Conservation (phyloP, 2,329 filamentous ascomycete species). For the Tolypocladium inflatum region DNA sequence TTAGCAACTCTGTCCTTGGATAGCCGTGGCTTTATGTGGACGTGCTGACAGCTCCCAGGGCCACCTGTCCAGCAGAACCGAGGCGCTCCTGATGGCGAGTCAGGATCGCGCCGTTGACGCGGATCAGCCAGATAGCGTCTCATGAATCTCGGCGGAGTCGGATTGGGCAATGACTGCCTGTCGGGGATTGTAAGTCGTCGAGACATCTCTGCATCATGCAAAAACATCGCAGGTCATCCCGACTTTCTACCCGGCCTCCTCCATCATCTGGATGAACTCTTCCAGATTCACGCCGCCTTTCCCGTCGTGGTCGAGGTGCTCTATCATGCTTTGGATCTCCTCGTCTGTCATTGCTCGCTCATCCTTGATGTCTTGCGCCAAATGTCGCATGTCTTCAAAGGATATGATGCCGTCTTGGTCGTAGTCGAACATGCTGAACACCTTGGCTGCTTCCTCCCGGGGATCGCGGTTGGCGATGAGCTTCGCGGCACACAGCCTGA, state of each 20-base stretch:
- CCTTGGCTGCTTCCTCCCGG: slow-evolving; percentile 79
- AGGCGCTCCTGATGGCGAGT: not conserved
- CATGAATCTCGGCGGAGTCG: not conserved
- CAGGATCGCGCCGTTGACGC: not conserved
- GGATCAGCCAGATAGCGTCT: not conserved
- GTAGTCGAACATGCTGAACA: slow-evolving; percentile 88
- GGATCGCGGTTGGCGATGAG: slow-evolving; percentile 78
- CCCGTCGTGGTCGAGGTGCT: slow-evolving; percentile 92
- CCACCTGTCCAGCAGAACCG: not conserved
- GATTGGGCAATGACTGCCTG: not conserved
- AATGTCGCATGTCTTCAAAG: slow-evolving; percentile 74
- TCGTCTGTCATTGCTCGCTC: slow-evolving; percentile 72
- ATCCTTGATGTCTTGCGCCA: slow-evolving; percentile 86
- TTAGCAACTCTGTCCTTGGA: not conserved
- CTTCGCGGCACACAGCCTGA: slow-evolving; percentile 64
- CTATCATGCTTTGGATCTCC: slow-evolving; percentile 91
- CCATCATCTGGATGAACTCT: slow-evolving; percentile 58
- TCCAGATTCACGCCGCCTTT: slow-evolving; percentile 69
- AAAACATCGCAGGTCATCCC: not conserved
- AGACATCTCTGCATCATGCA: not conserved
- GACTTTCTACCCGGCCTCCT: slow-evolving; percentile 24
- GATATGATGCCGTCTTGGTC: slow-evolving; percentile 88
- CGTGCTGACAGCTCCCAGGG: not conserved
- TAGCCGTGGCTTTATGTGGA: not conserved
- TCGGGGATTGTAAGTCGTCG: not conserved